Base-by-base conservation (phyloP, 257 asterid species). In the Euphrasia confusa region DNA sequence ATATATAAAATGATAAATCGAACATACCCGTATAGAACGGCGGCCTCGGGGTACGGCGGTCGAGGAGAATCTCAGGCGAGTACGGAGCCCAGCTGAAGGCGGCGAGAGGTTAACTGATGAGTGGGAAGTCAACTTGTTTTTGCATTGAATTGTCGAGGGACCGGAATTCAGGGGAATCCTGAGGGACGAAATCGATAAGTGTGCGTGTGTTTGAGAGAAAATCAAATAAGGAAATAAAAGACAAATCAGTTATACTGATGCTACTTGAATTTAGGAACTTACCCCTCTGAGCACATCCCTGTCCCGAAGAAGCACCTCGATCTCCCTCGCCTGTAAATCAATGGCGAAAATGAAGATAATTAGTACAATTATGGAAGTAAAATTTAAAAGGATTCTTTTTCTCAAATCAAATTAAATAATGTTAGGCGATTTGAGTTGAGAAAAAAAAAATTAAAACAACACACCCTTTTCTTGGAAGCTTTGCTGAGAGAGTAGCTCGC, bases 11-110 rank as follows among this genome's bases (percentile, higher is more conserved):
- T 60, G 40, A 42, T 18, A 33, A 48, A 55, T 47, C 24, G 60
- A 67, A 58, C 80, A 61, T 81, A 87, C 96, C 96, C 61, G 60
- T 67, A 81, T 58, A 64, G 75, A 71, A 57, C 52, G 69, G 69
- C 73, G 80, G 56, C 72, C 67, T 64, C 52, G 63, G 65, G 39
- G 50, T 30, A 53, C 14, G 17, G 26, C 33, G 13, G 61, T 32
- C 10, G 79, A 67, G 71, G 68, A 69, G 60, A 55, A 64, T 14
- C 60, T 62, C 42, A 35, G 42, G 44, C 40, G 68, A 61, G 56
- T 28, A 28, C 17, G 69, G 50, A 15, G 18, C 52, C 70, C 72
- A 62, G 35, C 13, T 52, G 79, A 66, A 61, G 62, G 53, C 24
- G 59, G 28, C 58, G 77, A 72, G 69, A 72, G 63, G 24, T 52